Percentiles rank a stretch among this genome's conserved stretches.
phyloP scores from a whole-genome alignment of 345 rosid species.

The Camelina laxa region DNA sequence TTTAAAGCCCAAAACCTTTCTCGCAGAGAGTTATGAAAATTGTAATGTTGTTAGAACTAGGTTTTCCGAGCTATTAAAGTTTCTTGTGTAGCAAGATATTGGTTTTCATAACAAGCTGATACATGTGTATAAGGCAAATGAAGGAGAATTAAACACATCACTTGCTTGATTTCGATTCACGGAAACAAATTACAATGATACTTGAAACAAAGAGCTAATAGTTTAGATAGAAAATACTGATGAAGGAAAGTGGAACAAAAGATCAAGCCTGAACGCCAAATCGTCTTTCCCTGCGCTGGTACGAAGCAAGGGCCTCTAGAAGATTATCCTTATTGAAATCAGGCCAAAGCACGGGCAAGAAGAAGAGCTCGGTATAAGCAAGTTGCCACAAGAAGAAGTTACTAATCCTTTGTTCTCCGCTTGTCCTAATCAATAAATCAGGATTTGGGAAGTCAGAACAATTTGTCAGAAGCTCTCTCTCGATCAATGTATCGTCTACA shows the following conservation, averaged over 20 bases:
- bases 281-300: constrained; percentile 67
- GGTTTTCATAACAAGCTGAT: neutral
- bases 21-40: neutral
- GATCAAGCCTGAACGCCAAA: constrained; percentile 47
- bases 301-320: constrained; percentile 56
- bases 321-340: constrained; percentile 64
- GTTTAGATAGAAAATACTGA: neutral
- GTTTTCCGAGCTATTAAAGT: neutral
- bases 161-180: neutral
- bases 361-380: constrained; percentile 76
- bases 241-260: neutral
- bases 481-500: constrained; percentile 58
- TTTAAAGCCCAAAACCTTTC: neutral
- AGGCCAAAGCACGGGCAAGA: constrained; percentile 65
- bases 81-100: constrained; percentile 5
- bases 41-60: neutral
- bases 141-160: no score
- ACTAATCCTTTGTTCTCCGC: constrained; percentile 74
- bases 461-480: constrained; percentile 62
- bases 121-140: neutral
- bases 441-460: constrained; percentile 61
- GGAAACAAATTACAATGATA: neutral
- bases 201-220: neutral
- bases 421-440: constrained; percentile 71
- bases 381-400: constrained; percentile 80